Conservation (phyloP, 148 eudicot species). For the Gaultheria prostrata region DNA sequence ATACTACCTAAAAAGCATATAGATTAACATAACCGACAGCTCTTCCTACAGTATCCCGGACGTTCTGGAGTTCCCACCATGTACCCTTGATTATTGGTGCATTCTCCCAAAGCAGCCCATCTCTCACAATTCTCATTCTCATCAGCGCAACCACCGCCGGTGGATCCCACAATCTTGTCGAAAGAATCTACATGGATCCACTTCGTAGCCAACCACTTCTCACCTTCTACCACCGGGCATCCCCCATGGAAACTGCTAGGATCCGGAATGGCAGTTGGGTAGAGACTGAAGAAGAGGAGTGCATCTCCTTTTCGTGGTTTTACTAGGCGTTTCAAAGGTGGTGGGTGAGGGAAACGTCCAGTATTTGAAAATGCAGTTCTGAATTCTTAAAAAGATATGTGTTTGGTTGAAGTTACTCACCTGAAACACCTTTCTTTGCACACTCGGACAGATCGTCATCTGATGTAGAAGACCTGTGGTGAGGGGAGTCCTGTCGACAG, state of each 20-base stretch:
- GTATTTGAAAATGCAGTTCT: neutral
- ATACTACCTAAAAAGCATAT: neutral
- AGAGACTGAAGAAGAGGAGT: slow-evolving; percentile 84
- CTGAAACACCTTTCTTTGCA: slow-evolving; percentile 75
- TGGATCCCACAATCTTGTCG: slow-evolving; percentile 46
- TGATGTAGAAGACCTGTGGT: slow-evolving; percentile 44
- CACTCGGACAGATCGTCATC: slow-evolving; percentile 72
- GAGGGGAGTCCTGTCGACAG: slow-evolving; percentile 48
- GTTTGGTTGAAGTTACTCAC: slow-evolving; percentile 26
- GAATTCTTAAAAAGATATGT: neutral
- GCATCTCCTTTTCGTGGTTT: slow-evolving; percentile 94
- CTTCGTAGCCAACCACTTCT: neutral
- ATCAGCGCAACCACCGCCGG: slow-evolving; percentile 48
- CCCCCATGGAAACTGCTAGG: slow-evolving; percentile 73
- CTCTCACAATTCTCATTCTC: slow-evolving; percentile 62
- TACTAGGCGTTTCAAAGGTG: slow-evolving; percentile 31
- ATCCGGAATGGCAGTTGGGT: slow-evolving; percentile 68
- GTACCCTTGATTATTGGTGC: slow-evolving; percentile 77
- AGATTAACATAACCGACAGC: slow-evolving; percentile 2
- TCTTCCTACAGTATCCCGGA: neutral
- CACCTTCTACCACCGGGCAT: slow-evolving; percentile 42
- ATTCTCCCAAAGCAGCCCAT: slow-evolving; percentile 96
- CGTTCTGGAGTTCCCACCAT: slow-evolving; percentile 74
- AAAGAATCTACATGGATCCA: neutral
- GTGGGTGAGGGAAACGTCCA: neutral